Evolutionary conservation across 139 green algal species (phyloP).

Genomic region (Yamagishiella unicocca): DNA sequence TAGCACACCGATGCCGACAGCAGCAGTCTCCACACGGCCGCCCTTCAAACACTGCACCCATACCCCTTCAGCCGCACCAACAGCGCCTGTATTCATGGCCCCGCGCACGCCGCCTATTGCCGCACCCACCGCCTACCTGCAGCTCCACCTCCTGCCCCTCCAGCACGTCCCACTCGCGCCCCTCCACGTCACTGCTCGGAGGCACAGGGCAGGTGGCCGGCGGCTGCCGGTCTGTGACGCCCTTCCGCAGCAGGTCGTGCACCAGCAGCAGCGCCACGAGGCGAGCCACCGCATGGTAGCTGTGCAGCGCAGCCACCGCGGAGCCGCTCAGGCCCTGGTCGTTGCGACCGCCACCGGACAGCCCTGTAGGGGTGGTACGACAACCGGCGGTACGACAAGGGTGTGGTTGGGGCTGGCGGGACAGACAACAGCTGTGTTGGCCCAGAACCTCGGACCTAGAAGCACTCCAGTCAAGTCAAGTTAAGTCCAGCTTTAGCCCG

Average conservation of each 20-base stretch:
- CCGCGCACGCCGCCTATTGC: neutral
- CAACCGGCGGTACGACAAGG: too few relatives aligned
- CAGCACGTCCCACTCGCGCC: constrained; percentile 36
- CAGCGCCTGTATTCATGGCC: too few relatives aligned
- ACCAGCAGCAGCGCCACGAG: constrained; percentile 79
- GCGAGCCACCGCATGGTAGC: constrained; percentile 67
- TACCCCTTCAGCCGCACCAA: too few relatives aligned
- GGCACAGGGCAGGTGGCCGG: neutral
- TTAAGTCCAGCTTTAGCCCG: too few relatives aligned
- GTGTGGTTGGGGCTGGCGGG: too few relatives aligned
- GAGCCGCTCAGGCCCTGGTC: constrained; percentile 53
- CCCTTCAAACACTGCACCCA: too few relatives aligned
- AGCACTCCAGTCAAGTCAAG: too few relatives aligned
- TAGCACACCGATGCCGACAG: too few relatives aligned
- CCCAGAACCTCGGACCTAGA: too few relatives aligned
- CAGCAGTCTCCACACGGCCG: too few relatives aligned
- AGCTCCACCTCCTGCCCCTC: constrained; percentile 56
- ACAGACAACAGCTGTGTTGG: too few relatives aligned
- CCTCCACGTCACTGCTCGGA: constrained; percentile 25
- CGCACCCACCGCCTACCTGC: neutral
- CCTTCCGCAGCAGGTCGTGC: constrained; percentile 57
- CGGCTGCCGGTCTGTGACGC: neutral
- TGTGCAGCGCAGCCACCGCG: constrained; percentile 67
- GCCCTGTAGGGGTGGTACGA: neutral
- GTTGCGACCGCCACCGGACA: neutral